Evolutionary conservation across 1,284 basidiomycete species (phyloP).

Genomic region (Porodaedalea pini): DNA sequence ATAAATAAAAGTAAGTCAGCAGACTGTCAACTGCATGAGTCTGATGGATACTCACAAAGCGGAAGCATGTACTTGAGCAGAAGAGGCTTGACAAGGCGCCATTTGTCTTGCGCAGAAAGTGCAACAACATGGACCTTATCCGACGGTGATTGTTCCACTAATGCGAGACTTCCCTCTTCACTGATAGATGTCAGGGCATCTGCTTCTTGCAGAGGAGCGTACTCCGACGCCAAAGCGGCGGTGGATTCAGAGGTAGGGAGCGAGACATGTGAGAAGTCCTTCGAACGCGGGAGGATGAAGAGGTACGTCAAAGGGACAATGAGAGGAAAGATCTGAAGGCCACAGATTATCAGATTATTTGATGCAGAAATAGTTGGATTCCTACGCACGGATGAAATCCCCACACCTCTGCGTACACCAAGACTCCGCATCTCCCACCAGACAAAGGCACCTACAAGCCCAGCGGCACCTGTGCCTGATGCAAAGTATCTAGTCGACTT

Average conservation of each 20-base stretch:
- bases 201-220: conserved; percentile 49
- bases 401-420: conserved; percentile 82
- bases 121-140: conserved; percentile 33
- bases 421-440: conserved; percentile 93
- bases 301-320: conserved; percentile 72
- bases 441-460: conserved; percentile 85
- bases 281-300: conserved; percentile 64
- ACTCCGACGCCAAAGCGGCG: conserved; percentile 39
- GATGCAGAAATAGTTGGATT: neutral
- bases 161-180: conserved; percentile 10
- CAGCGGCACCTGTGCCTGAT: conserved; percentile 92
- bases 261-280: conserved; percentile 37
- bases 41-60: conserved; percentile 69
- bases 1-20: conserved; percentile 5
- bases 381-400: conserved; percentile 60
- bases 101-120: conserved; percentile 69
- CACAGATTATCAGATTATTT: neutral
- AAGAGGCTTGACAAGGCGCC: conserved; percentile 70
- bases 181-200: neutral
- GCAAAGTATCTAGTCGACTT: conserved; percentile 67
- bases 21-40: neutral
- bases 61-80: conserved; percentile 78
- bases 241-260: conserved; percentile 29
- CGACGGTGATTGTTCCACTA: conserved; percentile 29
- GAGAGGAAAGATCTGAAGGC: conserved; percentile 67